Evolutionary conservation across 768 basidiomycete species (phyloP), one percentile per base, ranked within the genome.

Genomic region (Melanogaster broomeanus): DNA sequence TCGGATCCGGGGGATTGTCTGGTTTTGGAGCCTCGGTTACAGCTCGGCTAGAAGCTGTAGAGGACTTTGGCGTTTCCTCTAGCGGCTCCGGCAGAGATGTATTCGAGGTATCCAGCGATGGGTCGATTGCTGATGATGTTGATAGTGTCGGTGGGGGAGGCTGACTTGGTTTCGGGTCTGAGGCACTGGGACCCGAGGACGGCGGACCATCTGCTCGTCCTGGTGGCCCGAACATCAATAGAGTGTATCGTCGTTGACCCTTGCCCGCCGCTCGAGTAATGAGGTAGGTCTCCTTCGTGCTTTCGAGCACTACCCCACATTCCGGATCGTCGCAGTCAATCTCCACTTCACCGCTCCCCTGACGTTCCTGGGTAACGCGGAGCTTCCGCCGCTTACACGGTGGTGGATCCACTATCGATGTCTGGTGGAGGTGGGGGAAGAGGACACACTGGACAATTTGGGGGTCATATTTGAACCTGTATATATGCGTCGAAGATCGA

Each of bases 381-480:
- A 57, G 27, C 59, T 64, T 69, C 45, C 66, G 65, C 22, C 68
- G 68, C 45, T 69, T 69, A 11, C 49, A n/a, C 7, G 57, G 57
- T 3, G 57, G 57, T 4, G 56, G 64, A 15, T 6, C 28, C 16
- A 59, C 21, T n/a, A 49, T 41, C n/a, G 59, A 55, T 6, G 30
- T 61, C 33, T 37, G 55, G 18, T 54, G 49, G 21, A 56, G 52
- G 27, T 63, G 56, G 18, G 81, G 77, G 63, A 83, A 82, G 13
- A 83, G 66, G 1, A 74, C 66, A 25, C 68, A 66, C 25, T 70
- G 69, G 7, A 84, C 65, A 3, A 75, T 61, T 5, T 60, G 60
- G 0, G 80, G 75, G 8, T 77, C 69, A 52, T 82, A 84, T 64
- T 83, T 82, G 51, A 77, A 84, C 46, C 82, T 84, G 34, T 37